Base-by-base conservation (phyloP, 2,329 filamentous ascomycete genomes). In the Graphium sp. region DNA sequence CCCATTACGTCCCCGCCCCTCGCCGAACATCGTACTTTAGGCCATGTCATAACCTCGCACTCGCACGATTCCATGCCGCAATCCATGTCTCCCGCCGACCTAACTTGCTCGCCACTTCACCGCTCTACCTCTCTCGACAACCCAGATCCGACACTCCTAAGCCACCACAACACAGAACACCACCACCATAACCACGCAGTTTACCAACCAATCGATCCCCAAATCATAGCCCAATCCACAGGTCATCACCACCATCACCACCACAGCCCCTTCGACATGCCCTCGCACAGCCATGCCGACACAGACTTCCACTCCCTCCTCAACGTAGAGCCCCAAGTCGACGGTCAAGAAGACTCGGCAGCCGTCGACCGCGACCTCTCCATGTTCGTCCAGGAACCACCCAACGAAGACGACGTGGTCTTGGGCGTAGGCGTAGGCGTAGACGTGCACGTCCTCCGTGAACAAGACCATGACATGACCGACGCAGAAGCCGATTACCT, bases 191-290 rank as follows among this genome's bases (percentile, higher is more conserved):
- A 38, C 18, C 34, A 40, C 18, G 35, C 49, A 18, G 47, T 57
- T 17, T 64, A 62, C 41, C 61, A 67, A 30, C 66, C 64, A 16
- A 69, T 71, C 43, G 65, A 71, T 40, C 65, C 66, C n/a, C 63
- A 65, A 37, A 68, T 70, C 30, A 68, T 69, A 38, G 58, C 52
- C 25, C 56, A 60, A 29, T 40, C 49, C 15, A 40, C 45, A 17
- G 39, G 35, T 17, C 44, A 39, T 24, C 41, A 42, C 7, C 42
- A 46, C 26, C 44, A n/a, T n/a, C n/a, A n/a, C n/a, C 42, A 45
- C 29, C 37, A 42, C 22, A 9, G 20, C 3, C 12, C 12, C 20
- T 10, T 22, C 10, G 10, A 22, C 10, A 9, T 22, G 10, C 10
- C 30, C 6, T 32, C 23, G 10, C 18, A 24, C 14, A 21, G 53